These are phyloP conservation scores for Biscogniauxia mediterranea DNA, from an alignment of 2,329 filamentous ascomycete species.

Conservation along the genomic window DNA sequence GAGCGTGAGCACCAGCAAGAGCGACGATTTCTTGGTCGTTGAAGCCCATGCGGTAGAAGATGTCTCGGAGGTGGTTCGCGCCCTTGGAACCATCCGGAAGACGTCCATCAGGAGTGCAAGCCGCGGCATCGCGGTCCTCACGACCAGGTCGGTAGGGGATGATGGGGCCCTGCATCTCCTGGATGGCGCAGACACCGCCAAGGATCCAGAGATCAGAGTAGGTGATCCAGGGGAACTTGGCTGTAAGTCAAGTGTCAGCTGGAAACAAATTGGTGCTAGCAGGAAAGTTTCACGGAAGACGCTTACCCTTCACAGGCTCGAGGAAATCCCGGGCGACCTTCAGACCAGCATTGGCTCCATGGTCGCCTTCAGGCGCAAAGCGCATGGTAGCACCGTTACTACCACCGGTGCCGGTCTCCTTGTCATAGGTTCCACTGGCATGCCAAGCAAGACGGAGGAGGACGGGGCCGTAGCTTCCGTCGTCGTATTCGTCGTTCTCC, in stretches of 20 bases:
- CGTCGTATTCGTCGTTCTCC: conserved; percentile 93
- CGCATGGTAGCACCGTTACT: conserved; percentile 98
- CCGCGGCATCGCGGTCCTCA: conserved; percentile 71
- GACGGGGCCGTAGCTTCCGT: conserved; percentile 93
- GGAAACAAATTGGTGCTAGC: not conserved
- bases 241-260: conserved; percentile 34
- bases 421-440: conserved; percentile 87
- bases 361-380: conserved; percentile 82
- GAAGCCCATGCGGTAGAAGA: conserved; percentile 98
- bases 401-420: conserved; percentile 82
- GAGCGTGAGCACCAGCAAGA: conserved; percentile 78
- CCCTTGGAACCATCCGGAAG: conserved; percentile 76
- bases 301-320: conserved; percentile 78
- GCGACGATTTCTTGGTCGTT: conserved; percentile 96
- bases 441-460: conserved; percentile 92
- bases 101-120: conserved; percentile 92
- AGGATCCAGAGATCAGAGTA: conserved; percentile 98
- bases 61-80: conserved; percentile 78
- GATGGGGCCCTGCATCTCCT: conserved; percentile 89
- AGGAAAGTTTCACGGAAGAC: conserved; percentile 8
- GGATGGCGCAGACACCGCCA: conserved; percentile 77
- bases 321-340: conserved; percentile 87
- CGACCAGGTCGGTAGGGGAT: conserved; percentile 90
- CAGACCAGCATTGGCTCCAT: conserved; percentile 92
- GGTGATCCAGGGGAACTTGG: conserved; percentile 89